Base-by-base conservation (phyloP, 2,329 filamentous ascomycete genomes). In the Fusarium protoensiforme region DNA sequence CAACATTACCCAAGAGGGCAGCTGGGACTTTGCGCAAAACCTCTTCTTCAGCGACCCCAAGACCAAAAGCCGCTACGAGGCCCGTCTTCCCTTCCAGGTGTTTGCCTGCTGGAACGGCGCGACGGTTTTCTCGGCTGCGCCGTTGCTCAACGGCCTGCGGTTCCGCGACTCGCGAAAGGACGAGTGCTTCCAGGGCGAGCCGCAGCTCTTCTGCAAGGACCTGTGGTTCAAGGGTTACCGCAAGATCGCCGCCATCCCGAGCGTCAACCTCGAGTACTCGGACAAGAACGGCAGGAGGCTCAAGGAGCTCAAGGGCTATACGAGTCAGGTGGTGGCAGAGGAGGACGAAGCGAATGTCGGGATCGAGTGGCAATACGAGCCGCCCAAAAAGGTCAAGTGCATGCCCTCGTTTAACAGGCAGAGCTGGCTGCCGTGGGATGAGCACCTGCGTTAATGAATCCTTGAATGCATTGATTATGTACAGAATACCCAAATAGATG, bases 91-190 rank as follows among this genome's bases (percentile, higher is more conserved):
- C 1, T 87, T 91, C 67, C 90, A 91, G 76, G 89, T 90, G 0
- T 91, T 89, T 65, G 78, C 88, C 1, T 91, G 90, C 78, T 91
- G 89, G 89, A 90, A 91, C 68, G 90, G 89, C 5, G 87, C 85
- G 0, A 83, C 83, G 0, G 85, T 83, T 0, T 85, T 91, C 58
- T 80, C 80, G 0, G 88, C 87, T 53, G 87, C 88, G 0, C 76
- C 91, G 7, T 65, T 89, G 6, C 79, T 80, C 0, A 79, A 80
- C 1, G 80, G 80, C 18, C 77, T 90, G 4, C 69, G 76, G 5
- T 91, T 91, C 74, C 83, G 89, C 2, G 75, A 80, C n/a, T 11
- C 58, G 60, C 22, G 53, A 68, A 57, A 66, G 9, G 81, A 77
- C 4, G 89, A 91, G 75, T 91, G 89, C 66, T 81, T 77, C 14